Evolutionary conservation across 2,329 filamentous ascomycete species (phyloP).

Genomic region (Aureobasidium subglaciale): DNA sequence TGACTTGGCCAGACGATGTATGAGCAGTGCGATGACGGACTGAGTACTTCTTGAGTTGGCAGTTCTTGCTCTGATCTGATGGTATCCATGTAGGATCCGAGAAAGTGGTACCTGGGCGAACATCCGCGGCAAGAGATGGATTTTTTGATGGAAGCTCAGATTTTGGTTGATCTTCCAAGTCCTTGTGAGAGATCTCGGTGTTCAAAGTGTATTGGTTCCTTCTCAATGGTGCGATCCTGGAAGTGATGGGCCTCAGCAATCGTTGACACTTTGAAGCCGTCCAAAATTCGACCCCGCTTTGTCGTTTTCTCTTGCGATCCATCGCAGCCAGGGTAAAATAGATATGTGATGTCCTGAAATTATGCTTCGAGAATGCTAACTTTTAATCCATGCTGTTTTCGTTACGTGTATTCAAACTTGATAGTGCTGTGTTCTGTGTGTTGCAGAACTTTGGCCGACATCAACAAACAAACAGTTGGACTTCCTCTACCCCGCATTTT

Average conservation of each 20-base stretch:
- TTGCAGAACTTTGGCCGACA: background rate
- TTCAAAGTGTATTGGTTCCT: slow-evolving; percentile 22
- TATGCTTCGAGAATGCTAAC: background rate
- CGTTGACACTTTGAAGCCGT: slow-evolving; percentile 38
- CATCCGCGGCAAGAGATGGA: too few relatives aligned
- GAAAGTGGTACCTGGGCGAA: background rate
- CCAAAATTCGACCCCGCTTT: slow-evolving; percentile 23
- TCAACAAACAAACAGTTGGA: slow-evolving; percentile 10
- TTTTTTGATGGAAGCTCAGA: background rate
- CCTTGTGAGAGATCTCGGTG: background rate
- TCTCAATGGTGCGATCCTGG: slow-evolving; percentile 33
- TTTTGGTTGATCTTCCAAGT: background rate
- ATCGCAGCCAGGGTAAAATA: background rate
- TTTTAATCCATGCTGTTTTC: background rate
- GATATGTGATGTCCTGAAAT: background rate
- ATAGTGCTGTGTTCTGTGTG: background rate
- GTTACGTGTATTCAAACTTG: background rate
- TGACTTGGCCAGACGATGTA: background rate
- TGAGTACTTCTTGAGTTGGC: slow-evolving; percentile 5
- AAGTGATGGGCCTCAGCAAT: slow-evolving; percentile 35
- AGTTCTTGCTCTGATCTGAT: background rate
- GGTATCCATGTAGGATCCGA: slow-evolving; percentile 21
- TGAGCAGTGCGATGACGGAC: background rate
- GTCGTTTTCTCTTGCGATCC: slow-evolving; percentile 15
- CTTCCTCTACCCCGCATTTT: background rate